Evolutionary conservation across 148 eudicot species (phyloP).

Genomic region (Chenopodium album): DNA sequence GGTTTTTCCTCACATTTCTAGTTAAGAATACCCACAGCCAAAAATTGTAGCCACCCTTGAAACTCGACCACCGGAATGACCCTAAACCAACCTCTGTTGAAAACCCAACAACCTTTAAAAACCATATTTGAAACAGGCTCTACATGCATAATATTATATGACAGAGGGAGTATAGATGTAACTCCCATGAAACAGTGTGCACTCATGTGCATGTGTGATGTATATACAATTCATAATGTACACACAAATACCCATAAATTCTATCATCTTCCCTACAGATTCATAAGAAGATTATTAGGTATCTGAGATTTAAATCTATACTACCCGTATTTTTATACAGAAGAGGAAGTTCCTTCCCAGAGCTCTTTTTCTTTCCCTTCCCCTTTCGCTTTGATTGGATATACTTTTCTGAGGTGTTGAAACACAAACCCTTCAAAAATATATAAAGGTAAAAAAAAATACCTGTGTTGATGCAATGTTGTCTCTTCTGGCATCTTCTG

Average conservation of each 20-base stretch:
- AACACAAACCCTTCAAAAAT: not conserved
- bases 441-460: conserved; percentile 13
- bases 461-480: conserved; percentile 54
- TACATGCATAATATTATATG: too few species aligned
- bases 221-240: not conserved
- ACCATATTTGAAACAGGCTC: too few species aligned
- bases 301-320: not conserved
- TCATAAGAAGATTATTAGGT: not conserved
- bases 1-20: too few species aligned
- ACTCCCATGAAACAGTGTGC: not conserved
- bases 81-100: too few species aligned
- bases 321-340: not conserved
- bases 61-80: too few species aligned
- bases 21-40: too few species aligned
- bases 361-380: not conserved
- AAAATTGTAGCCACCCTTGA: too few species aligned
- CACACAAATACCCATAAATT: not conserved
- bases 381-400: not conserved
- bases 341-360: not conserved
- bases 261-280: not conserved
- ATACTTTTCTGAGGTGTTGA: not conserved
- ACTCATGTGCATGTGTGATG: not conserved
- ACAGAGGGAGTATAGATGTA: too few species aligned
- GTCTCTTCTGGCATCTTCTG: conserved; percentile 49
- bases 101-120: too few species aligned